A percentile compares a stretch with the other conserved stretches of the same genome.
Evolutionary conservation across 2,329 filamentous ascomycete species (phyloP).

Genomic region (Aspergillus tubingensis): DNA sequence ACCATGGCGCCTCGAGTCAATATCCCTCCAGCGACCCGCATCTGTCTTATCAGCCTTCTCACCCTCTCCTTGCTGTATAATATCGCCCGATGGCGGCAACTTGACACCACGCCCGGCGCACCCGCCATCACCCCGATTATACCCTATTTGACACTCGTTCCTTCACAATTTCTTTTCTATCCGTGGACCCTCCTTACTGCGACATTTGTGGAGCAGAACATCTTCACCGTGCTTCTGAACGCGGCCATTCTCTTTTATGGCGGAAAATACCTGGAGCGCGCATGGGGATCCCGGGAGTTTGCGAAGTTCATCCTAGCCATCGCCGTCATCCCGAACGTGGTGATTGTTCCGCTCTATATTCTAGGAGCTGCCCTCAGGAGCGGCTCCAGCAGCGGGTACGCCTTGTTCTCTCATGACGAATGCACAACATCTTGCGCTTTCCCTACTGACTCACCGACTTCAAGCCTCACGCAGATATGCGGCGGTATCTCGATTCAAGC

Average conservation of each 20-base stretch:
- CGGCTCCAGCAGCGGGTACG: conserved; percentile 41
- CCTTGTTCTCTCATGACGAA: conserved; percentile 23
- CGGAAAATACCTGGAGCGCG: conserved; percentile 90
- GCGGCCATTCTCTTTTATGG: conserved; percentile 83
- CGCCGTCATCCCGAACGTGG: conserved; percentile 75
- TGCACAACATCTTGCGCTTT: conserved; percentile 20
- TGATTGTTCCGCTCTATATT: conserved; percentile 73
- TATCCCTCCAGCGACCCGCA: conserved; percentile 86
- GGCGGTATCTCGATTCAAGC: conserved; percentile 89
- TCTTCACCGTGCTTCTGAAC: conserved; percentile 80
- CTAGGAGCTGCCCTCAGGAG: conserved; percentile 67
- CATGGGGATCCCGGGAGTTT: conserved; percentile 90
- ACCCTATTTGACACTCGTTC: conserved; percentile 85
- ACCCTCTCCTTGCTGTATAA: conserved; percentile 77
- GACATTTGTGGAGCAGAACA: conserved; percentile 87
- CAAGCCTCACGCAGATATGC: conserved; percentile 76
- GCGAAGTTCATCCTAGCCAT: conserved; percentile 83
- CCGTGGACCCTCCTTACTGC: conserved; percentile 91
- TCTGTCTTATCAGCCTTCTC: conserved; percentile 72
- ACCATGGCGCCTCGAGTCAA: conserved; percentile 80
- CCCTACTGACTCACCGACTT: conserved; percentile 30
- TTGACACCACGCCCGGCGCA: conserved; percentile 60
- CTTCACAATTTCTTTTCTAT: conserved; percentile 78
- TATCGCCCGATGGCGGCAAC: conserved; percentile 63
- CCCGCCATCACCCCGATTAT: conserved; percentile 61